Evolutionary conservation across 768 basidiomycete species (phyloP), one percentile per base, ranked within the genome.

Genomic region (Brasilioporus rufonigricans): DNA sequence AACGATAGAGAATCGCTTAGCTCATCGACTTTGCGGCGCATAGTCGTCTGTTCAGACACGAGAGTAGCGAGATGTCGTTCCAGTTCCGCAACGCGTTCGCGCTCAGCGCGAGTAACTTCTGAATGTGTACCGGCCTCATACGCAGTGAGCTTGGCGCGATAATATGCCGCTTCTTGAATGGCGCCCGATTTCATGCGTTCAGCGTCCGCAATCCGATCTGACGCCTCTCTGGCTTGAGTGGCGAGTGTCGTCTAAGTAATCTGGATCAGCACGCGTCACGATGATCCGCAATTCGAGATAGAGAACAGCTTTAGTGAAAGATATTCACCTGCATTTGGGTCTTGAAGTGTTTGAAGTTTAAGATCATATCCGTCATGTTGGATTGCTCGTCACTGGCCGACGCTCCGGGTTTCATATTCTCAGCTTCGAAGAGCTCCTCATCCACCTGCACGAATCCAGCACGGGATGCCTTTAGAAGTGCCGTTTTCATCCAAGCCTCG

Each of bases 81-180:
- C 35, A 96, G 79, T 36, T 90, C 86, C 18, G 76, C 65, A 19
- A 86, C 71, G 35, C 93, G 90, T 47, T 93, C 89, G 12, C 85
- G 83, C 60, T 97, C 94, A 7, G 95, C 66, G 27, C 85, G 85
- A 31, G 77, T 73, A 2, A 84, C 65, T 32, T 96, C 94, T 7
- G 73, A 65, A 11, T 86, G 80, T 18, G 84, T 81, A 41, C 81
- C 78, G 1, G 81, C 73, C 68, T 98, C 97, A 48, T 92, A 73
- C 0, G 96, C 93, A 3, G 85, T 81, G n/a, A 96, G 76, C 73
- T 98, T 98, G 44, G 95, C 91, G 47, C 95, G 91, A 68, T 94
- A 97, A 74, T 89, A 98, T 1, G 94, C 92, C 3, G 95, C 90
- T 72, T 99, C 97, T 71, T 98, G 92, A 9, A 90, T 73, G 1